Evolutionary conservation across 2,329 filamentous ascomycete genomes (phyloP), one percentile per base, ranked within the genome.

Genomic region (Daldinia sp.): DNA sequence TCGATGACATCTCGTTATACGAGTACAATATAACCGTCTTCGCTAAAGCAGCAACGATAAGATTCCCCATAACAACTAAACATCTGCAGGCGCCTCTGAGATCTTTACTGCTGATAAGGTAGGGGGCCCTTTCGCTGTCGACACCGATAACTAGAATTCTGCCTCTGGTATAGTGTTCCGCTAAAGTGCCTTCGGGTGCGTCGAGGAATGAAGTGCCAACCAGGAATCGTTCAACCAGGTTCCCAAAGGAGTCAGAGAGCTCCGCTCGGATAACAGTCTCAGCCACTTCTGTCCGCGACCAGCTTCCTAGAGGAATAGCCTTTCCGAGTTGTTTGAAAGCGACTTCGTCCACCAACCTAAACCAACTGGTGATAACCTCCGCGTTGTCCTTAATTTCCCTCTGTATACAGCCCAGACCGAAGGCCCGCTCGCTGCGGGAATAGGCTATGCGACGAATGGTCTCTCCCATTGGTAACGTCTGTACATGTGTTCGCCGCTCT

Each of bases 311-410:
- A 5, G 84, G 75, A 65, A 91, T 90, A 0, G 88, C 86, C 68
- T 90, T 77, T 1, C 87, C 92, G 0, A 97, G 82, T 52, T 90
- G 85, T 63, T 91, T 87, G 76, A 98, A 97, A 15, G 92, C 81
- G 30, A 97, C 87, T 73, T 98, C 95, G 71, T 99, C 94, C 0
- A 96, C 93, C 1, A 99, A 85, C 71, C 90, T 90, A 73, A 99
- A 91, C n/a, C 89, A 88, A 71, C 91, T 94, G 8, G 86, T 85
- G 10, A 97, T 84, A 3, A 89, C 77, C 76, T 99, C 95, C 67
- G 88, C 87, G 11, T 90, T 91, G 7, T 86, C 79, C 9, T 84
- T 78, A 0, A 97, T 78, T 53, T 90, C 87, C 13, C 93, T 87
- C 65, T 89, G 88, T 62, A 98, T 91, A 25, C 92, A 95, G 1